Percentiles rank a stretch among this genome's conserved stretches.
Evolutionary conservation across 768 basidiomycete genomes (phyloP).

Genomic region (Collybiopsis luxurians): DNA sequence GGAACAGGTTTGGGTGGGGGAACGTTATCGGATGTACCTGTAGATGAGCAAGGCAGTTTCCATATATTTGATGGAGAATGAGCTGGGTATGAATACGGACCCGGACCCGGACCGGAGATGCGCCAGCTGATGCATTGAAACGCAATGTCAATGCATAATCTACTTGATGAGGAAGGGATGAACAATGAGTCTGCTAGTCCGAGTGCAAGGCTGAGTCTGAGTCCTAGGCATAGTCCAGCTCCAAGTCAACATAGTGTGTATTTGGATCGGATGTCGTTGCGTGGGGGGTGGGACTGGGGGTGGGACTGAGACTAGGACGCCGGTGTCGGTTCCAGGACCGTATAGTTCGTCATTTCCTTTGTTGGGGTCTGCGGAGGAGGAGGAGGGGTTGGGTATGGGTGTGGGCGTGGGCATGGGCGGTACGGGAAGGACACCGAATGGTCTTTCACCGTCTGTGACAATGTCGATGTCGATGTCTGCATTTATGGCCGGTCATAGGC

Average conservation of each 20-base stretch:
- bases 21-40: constrained; percentile 1
- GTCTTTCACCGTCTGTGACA: not conserved
- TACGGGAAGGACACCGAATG: not conserved
- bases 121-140: not conserved
- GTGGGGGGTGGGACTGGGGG: too few species aligned
- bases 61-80: too few species aligned
- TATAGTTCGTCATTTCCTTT: not conserved
- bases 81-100: too few species aligned
- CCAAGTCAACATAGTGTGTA: not conserved
- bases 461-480: too few species aligned
- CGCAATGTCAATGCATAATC: not conserved
- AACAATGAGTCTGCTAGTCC: not conserved
- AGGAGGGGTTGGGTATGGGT: too few species aligned
- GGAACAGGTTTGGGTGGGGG: not conserved
- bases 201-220: not conserved
- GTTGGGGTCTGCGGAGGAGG: not conserved
- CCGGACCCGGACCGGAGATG: not conserved
- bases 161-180: constrained; percentile 7
- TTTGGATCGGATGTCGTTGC: not conserved
- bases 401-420: too few species aligned
- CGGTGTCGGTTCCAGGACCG: not conserved
- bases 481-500: not conserved
- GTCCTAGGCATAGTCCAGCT: too few species aligned
- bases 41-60: not conserved
- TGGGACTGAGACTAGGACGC: not conserved